A percentile compares a stretch with the other conserved stretches of the same genome.
Conservation (phyloP, 73 alveolate species). For the Tetrahymena borealis region DNA sequence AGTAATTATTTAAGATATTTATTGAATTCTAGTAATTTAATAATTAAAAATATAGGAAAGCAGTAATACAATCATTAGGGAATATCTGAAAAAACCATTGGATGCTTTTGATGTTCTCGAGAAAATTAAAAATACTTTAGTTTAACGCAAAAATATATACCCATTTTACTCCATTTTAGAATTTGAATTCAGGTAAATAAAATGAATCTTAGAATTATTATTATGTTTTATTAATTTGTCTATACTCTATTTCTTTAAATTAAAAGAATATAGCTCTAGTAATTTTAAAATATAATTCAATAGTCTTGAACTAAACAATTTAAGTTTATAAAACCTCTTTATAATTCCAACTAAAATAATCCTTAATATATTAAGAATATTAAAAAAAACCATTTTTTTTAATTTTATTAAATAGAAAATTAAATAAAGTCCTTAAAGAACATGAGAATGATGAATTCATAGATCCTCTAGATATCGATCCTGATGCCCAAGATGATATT, state of each 20-base stretch:
- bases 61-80: neutral
- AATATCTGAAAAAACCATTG: neutral
- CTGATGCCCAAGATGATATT: neutral
- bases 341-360: neutral
- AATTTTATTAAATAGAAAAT: neutral
- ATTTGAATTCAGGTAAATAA: neutral
- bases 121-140: neutral
- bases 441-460: neutral
- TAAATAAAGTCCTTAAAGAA: neutral
- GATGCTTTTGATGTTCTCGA: neutral
- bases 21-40: neutral
- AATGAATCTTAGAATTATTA: neutral
- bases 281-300: neutral
- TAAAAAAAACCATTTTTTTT: neutral
- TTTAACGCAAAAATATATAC: neutral
- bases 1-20: neutral
- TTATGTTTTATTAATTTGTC: too few relatives aligned
- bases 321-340: neutral
- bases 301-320: too few relatives aligned
- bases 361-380: neutral
- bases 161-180: neutral
- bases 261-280: neutral
- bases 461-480: neutral
- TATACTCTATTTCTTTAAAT: too few relatives aligned
- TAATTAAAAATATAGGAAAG: neutral